Conservation (phyloP, 2,329 filamentous ascomycete species). For the Diaporthe sp. region DNA sequence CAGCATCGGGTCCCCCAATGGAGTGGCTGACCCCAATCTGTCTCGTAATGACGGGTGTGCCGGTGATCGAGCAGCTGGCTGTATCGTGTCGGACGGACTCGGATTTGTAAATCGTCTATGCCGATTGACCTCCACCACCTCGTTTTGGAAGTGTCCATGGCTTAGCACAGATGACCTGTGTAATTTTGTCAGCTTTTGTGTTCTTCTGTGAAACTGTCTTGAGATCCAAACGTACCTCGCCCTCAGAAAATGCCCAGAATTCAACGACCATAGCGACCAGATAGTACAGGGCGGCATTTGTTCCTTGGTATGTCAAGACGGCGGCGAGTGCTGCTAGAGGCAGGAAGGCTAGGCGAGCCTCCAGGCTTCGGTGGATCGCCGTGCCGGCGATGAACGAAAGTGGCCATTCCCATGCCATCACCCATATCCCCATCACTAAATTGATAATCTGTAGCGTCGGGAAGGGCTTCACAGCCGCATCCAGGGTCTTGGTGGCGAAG, state of each 20-base stretch:
- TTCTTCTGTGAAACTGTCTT: background rate
- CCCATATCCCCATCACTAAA: slow-evolving; percentile 81
- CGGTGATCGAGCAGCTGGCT: slow-evolving; percentile 7
- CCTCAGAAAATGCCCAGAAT: slow-evolving; percentile 97
- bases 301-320: slow-evolving; percentile 88
- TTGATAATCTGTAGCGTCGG: slow-evolving; percentile 93
- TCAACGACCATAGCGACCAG: slow-evolving; percentile 87
- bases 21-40: background rate
- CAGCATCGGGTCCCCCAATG: background rate
- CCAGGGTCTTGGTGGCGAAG: slow-evolving; percentile 91
- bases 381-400: slow-evolving; percentile 82
- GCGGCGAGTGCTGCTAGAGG: slow-evolving; percentile 82
- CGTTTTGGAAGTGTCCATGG: slow-evolving; percentile 78
- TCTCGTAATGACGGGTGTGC: background rate
- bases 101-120: slow-evolving; percentile 6
- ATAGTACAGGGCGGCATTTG: slow-evolving; percentile 94
- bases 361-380: slow-evolving; percentile 86
- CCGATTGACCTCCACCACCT: slow-evolving; percentile 45
- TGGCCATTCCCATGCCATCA: slow-evolving; percentile 93
- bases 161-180: slow-evolving; percentile 74
- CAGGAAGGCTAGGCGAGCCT: slow-evolving; percentile 84
- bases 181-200: slow-evolving; percentile 13
- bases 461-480: slow-evolving; percentile 86
- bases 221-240: slow-evolving; percentile 77
- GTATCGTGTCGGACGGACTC: slow-evolving; percentile 8